These are phyloP conservation scores for Cymbopogon citratus DNA, from an alignment of 176 grass and related monocot species.

Conservation along the genomic window DNA sequence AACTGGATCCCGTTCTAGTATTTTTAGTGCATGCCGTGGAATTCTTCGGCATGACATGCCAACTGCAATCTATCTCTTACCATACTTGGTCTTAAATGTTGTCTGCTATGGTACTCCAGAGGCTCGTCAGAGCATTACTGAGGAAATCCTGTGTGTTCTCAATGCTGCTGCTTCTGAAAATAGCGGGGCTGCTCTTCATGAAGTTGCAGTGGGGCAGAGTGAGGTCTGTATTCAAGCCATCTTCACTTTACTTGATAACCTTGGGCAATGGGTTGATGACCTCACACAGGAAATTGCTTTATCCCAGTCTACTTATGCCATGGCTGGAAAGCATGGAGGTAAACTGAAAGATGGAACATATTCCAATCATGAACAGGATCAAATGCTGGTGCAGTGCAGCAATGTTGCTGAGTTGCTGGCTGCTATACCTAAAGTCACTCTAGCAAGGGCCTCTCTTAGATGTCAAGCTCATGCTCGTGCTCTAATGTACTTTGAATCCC, in stretches of 20 bases:
- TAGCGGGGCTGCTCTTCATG: slow-evolving; percentile 68
- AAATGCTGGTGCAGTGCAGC: slow-evolving; percentile 70
- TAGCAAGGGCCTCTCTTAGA: slow-evolving; percentile 83
- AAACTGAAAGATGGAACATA: slow-evolving; percentile 48
- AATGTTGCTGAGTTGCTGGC: slow-evolving; percentile 77
- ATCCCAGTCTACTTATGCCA: slow-evolving; percentile 47
- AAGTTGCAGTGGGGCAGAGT: slow-evolving; percentile 65
- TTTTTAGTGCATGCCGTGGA: slow-evolving; percentile 81
- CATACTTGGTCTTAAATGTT: slow-evolving; percentile 92
- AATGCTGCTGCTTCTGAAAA: slow-evolving; percentile 84
- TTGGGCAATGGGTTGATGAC: slow-evolving; percentile 98
- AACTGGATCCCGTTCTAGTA: slow-evolving; percentile 69
- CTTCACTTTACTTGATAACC: slow-evolving; percentile 97
- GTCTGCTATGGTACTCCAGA: slow-evolving; percentile 83
- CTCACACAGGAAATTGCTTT: slow-evolving; percentile 89
- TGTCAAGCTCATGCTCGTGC: slow-evolving; percentile 95
- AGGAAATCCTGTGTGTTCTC: slow-evolving; percentile 87
- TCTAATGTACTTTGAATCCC: slow-evolving; percentile 86
- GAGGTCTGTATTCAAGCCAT: slow-evolving; percentile 94
- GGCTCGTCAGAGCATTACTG: slow-evolving; percentile 80
- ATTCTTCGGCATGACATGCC: slow-evolving; percentile 93
- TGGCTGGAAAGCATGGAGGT: slow-evolving; percentile 39
- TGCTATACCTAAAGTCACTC: slow-evolving; percentile 90
- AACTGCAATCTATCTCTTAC: slow-evolving; percentile 85
- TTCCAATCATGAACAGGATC: slow-evolving; percentile 41